Evolutionary conservation across 208 protist genomes (phyloP).

Genomic region (Crithidia expoeki): DNA sequence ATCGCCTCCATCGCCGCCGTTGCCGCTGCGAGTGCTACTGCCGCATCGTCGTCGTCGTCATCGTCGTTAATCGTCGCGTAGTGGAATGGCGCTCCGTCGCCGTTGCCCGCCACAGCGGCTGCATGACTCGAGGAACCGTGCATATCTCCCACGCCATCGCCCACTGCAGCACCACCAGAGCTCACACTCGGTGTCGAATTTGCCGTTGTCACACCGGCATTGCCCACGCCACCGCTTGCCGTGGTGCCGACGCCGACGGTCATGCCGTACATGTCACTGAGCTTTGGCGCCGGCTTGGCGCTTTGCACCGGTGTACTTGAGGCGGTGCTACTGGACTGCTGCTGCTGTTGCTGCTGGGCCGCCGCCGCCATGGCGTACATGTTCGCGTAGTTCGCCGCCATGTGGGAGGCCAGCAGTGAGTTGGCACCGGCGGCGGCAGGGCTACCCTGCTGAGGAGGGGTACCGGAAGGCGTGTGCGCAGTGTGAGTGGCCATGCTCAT

Average conservation of each 20-base stretch:
- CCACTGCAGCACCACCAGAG: neutral
- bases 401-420: neutral
- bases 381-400: constrained; percentile 11
- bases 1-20: constrained; percentile 37
- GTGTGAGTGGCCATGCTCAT: constrained; percentile 3
- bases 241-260: neutral
- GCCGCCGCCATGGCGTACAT: constrained; percentile 22
- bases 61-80: constrained; percentile 34
- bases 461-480: constrained; percentile 17
- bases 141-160: too few species aligned
- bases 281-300: constrained; percentile 2
- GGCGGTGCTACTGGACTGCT: neutral
- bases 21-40: constrained; percentile 32
- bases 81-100: constrained; percentile 3
- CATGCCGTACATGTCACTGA: neutral
- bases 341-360: constrained; percentile 21
- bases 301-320: constrained; percentile 14
- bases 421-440: constrained; percentile 3
- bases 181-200: neutral
- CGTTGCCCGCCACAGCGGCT: neutral
- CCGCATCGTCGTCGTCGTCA: constrained; percentile 37
- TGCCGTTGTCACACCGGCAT: neutral
- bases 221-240: neutral
- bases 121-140: neutral
- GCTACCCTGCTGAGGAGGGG: constrained; percentile 34